These are phyloP conservation scores for Jackrogersella multiformis DNA, from an alignment of 495 filamentous ascomycete genomes.

Conservation along the genomic window DNA sequence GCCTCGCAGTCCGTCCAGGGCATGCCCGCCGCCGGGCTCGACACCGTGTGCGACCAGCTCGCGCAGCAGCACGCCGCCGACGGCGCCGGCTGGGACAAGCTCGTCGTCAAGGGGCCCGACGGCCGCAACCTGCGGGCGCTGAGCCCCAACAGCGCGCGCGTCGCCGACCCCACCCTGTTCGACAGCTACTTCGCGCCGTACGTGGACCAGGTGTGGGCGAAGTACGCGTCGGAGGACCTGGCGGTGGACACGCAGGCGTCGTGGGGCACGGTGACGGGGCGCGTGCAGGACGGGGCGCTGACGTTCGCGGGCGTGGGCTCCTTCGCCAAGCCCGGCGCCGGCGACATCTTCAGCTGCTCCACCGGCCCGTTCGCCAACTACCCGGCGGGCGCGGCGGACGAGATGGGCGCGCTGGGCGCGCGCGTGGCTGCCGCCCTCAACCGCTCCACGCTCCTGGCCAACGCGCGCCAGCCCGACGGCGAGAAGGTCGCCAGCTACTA, in stretches of 20 bases:
- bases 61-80: conserved; percentile 62
- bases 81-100: conserved; percentile 68
- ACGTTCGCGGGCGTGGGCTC: conserved; percentile 59
- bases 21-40: conserved; percentile 65
- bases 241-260: conserved; percentile 70
- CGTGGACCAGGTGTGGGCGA: conserved; percentile 69
- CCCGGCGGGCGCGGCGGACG: conserved; percentile 46
- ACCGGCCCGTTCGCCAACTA: conserved; percentile 70
- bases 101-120: conserved; percentile 62
- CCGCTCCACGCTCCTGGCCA: conserved; percentile 66
- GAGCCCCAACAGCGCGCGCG: conserved; percentile 71
- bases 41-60: conserved; percentile 63
- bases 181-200: conserved; percentile 69
- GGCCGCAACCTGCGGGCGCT: conserved; percentile 68
- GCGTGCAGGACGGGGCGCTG: conserved; percentile 58
- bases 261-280: conserved; percentile 59
- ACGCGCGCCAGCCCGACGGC: conserved; percentile 61
- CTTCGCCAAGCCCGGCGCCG: conserved; percentile 66
- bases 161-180: conserved; percentile 64
- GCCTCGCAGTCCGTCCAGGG: conserved; percentile 65
- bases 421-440: conserved; percentile 75
- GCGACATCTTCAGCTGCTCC: conserved; percentile 76
- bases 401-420: conserved; percentile 65
- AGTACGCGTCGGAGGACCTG: conserved; percentile 62
- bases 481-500: conserved; percentile 62